Evolutionary conservation across 768 basidiomycete genomes (phyloP).

Genomic region (Daedaleopsis sinensis): DNA sequence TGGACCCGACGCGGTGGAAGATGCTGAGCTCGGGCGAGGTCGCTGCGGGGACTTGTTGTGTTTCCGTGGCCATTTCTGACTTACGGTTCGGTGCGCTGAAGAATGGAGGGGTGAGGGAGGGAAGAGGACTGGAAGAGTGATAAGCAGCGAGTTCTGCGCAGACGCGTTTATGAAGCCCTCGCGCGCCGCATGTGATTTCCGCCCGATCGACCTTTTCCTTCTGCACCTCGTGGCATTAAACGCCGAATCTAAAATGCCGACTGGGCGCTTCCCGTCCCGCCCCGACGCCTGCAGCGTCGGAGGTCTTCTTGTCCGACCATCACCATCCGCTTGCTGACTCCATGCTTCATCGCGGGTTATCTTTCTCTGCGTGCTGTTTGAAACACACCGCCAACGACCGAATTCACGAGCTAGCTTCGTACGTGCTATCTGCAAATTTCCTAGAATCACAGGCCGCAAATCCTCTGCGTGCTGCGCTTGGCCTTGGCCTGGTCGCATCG

Average conservation of each 20-base stretch:
- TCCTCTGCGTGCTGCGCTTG: neutral
- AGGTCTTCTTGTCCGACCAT: constrained; percentile 2
- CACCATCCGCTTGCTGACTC: neutral
- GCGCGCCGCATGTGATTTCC: constrained; percentile 21
- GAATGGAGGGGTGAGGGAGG: constrained; percentile 8
- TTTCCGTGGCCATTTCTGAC: constrained; percentile 41
- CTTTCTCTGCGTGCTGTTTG: neutral
- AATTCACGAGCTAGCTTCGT: neutral
- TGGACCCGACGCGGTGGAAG: constrained; percentile 65
- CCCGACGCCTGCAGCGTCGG: too few relatives aligned
- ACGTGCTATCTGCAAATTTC: neutral
- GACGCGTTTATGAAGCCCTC: constrained; percentile 2
- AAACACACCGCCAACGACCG: neutral
- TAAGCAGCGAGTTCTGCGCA: constrained; percentile 6
- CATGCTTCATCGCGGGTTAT: neutral
- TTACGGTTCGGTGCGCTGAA: neutral
- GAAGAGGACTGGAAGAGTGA: neutral
- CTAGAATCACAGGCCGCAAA: constrained; percentile 11
- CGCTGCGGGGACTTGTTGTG: constrained; percentile 29
- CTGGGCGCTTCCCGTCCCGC: neutral
- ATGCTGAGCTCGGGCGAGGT: constrained; percentile 59
- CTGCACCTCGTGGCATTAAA: constrained; percentile 9
- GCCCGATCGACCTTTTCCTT: neutral
- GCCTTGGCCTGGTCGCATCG: constrained; percentile 2
- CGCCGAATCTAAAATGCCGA: constrained; percentile 3